Base-by-base conservation (phyloP, 2,329 filamentous ascomycete species). In the Pleomassaria siparia region DNA sequence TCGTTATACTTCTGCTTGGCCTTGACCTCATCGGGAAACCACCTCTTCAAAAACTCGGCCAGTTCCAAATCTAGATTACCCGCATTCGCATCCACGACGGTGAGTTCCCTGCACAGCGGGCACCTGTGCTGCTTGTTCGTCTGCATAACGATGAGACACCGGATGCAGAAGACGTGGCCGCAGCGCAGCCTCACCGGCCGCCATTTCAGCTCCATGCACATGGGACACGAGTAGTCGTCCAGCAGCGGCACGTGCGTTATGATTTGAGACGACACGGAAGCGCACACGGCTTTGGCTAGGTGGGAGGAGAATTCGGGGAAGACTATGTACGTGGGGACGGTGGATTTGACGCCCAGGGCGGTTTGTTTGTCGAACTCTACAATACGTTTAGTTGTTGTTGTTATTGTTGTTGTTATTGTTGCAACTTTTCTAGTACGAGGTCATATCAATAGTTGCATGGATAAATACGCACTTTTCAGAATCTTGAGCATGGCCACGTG, bases 361-460 rank as follows among this genome's bases (percentile, higher is more conserved):
- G 90, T 95, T 49, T 84, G 82, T 71, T 95, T 95, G 71, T 94
- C 88, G 65, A 95, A 95, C 72, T 92, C 84, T 91, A 53, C 22
- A 10, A 11, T 22, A 22, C 7, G n/a, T n/a, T n/a, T n/a, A n/a
- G n/a, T n/a, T 49, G 22, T n/a, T 40, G 36, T 11, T 33, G 16
- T 13, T 7, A 22, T 37, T 28, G 25, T 28, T 28, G 25, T 28
- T 28, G 25, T 28, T 7, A 18, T n/a, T n/a, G n/a, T n/a, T n/a
- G n/a, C n/a, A n/a, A n/a, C n/a, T n/a, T n/a, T n/a, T n/a, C n/a
- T n/a, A n/a, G n/a, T n/a, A n/a, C n/a, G 15, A 30, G 12, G 10
- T 5, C 12, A 13, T 6, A 30, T 30, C 9, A 32, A 26, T 25
- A 21, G 4, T n/a, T n/a, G n/a, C n/a, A n/a, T n/a, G n/a, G 24